Percentiles rank a stretch among this genome's conserved stretches.
Evolutionary conservation across 495 filamentous ascomycete species (phyloP).

Genomic region (Xylona heveae): DNA sequence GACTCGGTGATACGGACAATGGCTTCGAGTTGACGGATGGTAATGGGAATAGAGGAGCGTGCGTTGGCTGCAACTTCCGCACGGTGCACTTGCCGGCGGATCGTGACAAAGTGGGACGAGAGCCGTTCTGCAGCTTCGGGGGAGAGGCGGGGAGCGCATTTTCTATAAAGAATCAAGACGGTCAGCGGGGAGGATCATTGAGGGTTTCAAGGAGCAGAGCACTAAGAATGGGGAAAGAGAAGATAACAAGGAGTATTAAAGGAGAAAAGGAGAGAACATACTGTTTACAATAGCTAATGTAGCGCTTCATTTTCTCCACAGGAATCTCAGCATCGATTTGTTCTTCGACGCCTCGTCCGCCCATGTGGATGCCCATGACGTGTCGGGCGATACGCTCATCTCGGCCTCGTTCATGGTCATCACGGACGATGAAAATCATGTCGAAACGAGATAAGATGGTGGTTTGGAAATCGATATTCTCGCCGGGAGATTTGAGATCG

Average conservation of each 20-base stretch:
- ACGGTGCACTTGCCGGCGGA: slow-evolving; percentile 83
- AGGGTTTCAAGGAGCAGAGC: background rate
- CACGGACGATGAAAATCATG: slow-evolving; percentile 98
- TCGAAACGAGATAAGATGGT: slow-evolving; percentile 97
- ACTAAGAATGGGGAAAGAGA: background rate
- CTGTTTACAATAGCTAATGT: slow-evolving; percentile 95
- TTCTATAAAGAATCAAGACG: slow-evolving; percentile 34
- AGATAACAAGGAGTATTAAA: background rate
- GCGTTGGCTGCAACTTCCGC: slow-evolving; percentile 70
- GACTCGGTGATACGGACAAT: slow-evolving; percentile 95
- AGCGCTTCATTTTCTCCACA: slow-evolving; percentile 93
- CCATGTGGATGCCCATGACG: slow-evolving; percentile 97
- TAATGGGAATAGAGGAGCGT: slow-evolving; percentile 89
- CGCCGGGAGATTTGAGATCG: slow-evolving; percentile 89
- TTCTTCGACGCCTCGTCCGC: slow-evolving; percentile 65
- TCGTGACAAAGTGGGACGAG: slow-evolving; percentile 90
- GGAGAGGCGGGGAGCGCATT: slow-evolving; percentile 81
- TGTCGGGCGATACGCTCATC: slow-evolving; percentile 91
- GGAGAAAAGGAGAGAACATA: slow-evolving; percentile 22
- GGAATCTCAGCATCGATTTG: slow-evolving; percentile 68
- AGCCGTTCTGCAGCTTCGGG: slow-evolving; percentile 91
- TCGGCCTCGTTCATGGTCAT: slow-evolving; percentile 73
- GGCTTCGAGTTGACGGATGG: slow-evolving; percentile 88
- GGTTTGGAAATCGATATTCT: slow-evolving; percentile 99
- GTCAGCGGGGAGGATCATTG: background rate